Evolutionary conservation across 2,329 filamentous ascomycete species (phyloP), one percentile per base, ranked within the genome.

Genomic region (Talaromyces sp.): DNA sequence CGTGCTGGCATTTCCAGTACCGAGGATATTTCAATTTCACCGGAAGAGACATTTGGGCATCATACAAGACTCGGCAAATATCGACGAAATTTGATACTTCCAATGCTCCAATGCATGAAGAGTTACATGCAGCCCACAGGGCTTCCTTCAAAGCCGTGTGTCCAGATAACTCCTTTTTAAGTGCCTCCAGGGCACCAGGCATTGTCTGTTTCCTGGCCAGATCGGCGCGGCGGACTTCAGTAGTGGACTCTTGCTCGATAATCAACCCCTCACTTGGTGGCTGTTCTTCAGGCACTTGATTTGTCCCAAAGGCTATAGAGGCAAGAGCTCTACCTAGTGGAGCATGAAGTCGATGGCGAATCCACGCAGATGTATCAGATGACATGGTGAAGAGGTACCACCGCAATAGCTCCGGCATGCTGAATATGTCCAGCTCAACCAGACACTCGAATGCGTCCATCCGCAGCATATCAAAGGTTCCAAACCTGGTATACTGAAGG

Each of bases 401-500:
- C 42, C 76, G 79, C 59, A 87, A 70, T 18, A 88, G 75, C 9
- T 79, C 76, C 10, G 82, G 76, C 53, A 78, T 77, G 42, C 78
- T 78, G 42, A 84, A 79, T 59, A 85, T 74, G 56, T 83, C 83
- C 9, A 86, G 75, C 18, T 85, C 81, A 33, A 85, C 76, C 1
- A 89, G 75, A 63, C 82, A 85, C 28, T 81, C 75, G 71, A 87
- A 87, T 2, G 86, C 86, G 60, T 83, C 79, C 18, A 87, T 65
- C 5, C 86, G 83, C 30, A 89, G 82, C 61, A 84, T 79, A 56
- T 87, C 83, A 59, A 84, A 85, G 23, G 86, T 87, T 28, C 83
- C 84, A 23, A 80, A 75, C 57, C 83, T 78, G 1, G 85, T 85
- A 66, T 88, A 89, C 57, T 85, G 83, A 62, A 88, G 68, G 62